Evolutionary conservation across 192 early-diverging fungal genomes (phyloP), one percentile per base, ranked within the genome.

Genomic region (Gaertneriomyces semiglobifer): DNA sequence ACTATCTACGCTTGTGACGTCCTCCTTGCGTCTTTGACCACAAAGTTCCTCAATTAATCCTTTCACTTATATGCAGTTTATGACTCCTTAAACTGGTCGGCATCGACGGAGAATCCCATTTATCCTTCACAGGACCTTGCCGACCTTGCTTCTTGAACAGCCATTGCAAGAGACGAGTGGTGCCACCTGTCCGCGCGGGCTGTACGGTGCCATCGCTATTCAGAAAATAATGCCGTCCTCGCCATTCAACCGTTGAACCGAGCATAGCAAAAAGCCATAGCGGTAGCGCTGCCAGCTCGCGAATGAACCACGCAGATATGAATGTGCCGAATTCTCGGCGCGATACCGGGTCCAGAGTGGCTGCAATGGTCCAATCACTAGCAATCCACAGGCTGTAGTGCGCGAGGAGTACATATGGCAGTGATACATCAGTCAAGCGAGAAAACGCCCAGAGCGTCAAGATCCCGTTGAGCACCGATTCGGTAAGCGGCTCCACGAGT

Each of bases 401-500:
- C 70, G 84, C 48, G 41, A 68, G 65, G 56, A 82, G 70, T 71
- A 89, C 77, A 61, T 71, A 67, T 65, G 65, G 48, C 12, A 69
- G 55, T 42, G 77, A 72, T 44, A 80, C 80, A 33, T 74, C 77
- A 71, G 79, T 86, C 47, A 92, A 71, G 40, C 77, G 44, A 50
- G 75, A 69, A 53, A 86, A 82, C 6, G 87, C 90, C 70, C 85
- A 90, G 6, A 90, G 83, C 6, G 87, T 88, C 43, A 90, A 73
- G 4, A 87, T 44, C 12, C 91, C 91, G 69, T 88, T 85, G 14
- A 94, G 38, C 10, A 97, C 77, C 18, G 90, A 93, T 71, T 96
- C 94, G 7, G 90, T 92, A 46, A 95, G 81, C n/a, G 96, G 96
- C 79, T 99, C 96, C 3, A 88, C 71, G 5, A 95, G 63, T 10